Base-by-base conservation (phyloP, 1,284 basidiomycete genomes). In the Fistulina hepatica region DNA sequence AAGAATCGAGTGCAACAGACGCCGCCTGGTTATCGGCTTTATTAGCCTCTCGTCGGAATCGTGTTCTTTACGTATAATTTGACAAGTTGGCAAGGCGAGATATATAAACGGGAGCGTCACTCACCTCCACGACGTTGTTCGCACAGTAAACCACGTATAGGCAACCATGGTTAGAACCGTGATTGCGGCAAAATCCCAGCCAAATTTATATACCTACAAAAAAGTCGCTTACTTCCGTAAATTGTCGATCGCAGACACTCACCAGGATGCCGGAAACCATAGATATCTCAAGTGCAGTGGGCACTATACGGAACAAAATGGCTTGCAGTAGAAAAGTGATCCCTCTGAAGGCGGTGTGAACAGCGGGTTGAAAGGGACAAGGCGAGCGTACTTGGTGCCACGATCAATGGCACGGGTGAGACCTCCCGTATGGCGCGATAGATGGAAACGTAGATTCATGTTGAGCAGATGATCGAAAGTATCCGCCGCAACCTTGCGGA, bases 231-330 rank as follows among this genome's bases (percentile, higher is more conserved):
- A 5, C 11, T 21, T 21, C 20, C 19, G 41, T 36, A 28, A 40
- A 13, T 16, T n/a, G 13, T 22, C 39, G 37, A 37, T 25, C 39
- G 33, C 39, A 11, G 35, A 33, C 16, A 61, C 74, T 34, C 48
- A 88, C 88, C 61, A 98, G 61, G 44, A 98, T 98, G 40, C 92
- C 94, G 62, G 93, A 98, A 27, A 98, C 94, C 69, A 98, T 81
- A 5, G 81, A 76, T 49, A 98, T 97, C 57, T 98, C 94, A 33
- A 98, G 63, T 0, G 93, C 94, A 0, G 95, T 98, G 1, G 94
- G 94, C 0, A 89, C 81, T 38, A 98, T 90, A 33, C 97, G 86
- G 56, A 97, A 98, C 6, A 98, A 73, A 38, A 97, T 81, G 4
- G 92, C 88, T 45, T 90, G 88, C 11, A 98, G 65, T 21, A 98